phyloP scores from a whole-genome alignment of 345 rosid genomes.

The Hibiscus tridactylites region DNA sequence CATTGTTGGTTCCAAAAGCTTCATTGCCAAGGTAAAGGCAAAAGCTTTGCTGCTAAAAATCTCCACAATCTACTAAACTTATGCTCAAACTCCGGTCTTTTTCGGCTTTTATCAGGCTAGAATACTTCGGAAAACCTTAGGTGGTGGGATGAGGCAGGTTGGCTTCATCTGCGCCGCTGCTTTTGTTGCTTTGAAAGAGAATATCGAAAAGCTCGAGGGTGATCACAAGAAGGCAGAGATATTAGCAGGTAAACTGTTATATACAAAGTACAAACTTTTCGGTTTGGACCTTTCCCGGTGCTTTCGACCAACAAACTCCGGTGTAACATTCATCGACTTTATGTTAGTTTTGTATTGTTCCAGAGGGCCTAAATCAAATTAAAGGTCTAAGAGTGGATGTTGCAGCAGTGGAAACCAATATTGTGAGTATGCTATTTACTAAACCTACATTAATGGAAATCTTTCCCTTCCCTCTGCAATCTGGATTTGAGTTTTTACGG shows the following conservation, averaged over 20 bases:
- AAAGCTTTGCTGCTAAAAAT: neutral
- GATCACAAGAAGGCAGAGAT: conserved; percentile 80
- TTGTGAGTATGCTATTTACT: conserved; percentile 42
- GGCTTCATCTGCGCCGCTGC: conserved; percentile 87
- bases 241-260: conserved; percentile 55
- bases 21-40: conserved; percentile 54
- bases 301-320: neutral
- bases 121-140: conserved; percentile 78
- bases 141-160: conserved; percentile 93
- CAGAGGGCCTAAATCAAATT: conserved; percentile 70
- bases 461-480: neutral
- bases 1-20: conserved; percentile 75
- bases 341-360: conserved; percentile 2
- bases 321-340: neutral
- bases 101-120: conserved; percentile 45
- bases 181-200: conserved; percentile 62
- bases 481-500: neutral
- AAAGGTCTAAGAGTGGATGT: conserved; percentile 60
- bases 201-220: conserved; percentile 48
- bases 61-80: neutral
- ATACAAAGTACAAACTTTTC: neutral
- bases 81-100: neutral
- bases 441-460: neutral
- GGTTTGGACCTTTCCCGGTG: neutral
- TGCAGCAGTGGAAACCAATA: conserved; percentile 76